Evolutionary conservation across 2,329 filamentous ascomycete species (phyloP), one percentile per base, ranked within the genome.

Genomic region (Arthroderma sp.): DNA sequence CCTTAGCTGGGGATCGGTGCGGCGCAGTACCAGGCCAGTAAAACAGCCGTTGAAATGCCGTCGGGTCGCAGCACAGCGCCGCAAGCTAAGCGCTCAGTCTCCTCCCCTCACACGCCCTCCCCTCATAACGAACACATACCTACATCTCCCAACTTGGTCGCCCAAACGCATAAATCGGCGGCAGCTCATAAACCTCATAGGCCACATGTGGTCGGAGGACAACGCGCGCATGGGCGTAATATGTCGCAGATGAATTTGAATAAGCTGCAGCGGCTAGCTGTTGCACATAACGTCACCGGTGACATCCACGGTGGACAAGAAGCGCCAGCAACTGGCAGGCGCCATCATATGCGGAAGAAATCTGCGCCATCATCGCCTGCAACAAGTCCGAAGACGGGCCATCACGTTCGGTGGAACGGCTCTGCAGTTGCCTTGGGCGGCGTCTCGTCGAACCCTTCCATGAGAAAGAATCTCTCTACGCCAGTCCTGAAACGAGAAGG

Each of bases 391-490:
- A 70, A 68, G 37, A 56, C 56, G 38, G 66, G 64, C 21, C 62
- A 66, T 25, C 70, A 71, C 62, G 68, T 75, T 47, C 73, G 69
- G 49, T 74, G 73, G 67, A 74, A 75, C 62, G 70, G 67, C 57
- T 70, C 64, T n/a, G 65, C 70, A 55, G 68, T 70, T 17, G 60
- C 66, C 37, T 57, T 71, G 17, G 66, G 67, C 52, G 65, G 64
- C 55, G 67, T 70, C 31, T 66, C 66, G 15, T 66, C 67, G 17
- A 64, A 66, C 35, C 64, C 64, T 31, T 69, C 73, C 39, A 73
- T 76, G 64, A 74, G 73, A 61, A 74, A 74, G 63, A 77, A 76
- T 56, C 67, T 73, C 58, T 76, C 74, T 2, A 74, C 71, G 19
- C 73, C 72, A 25, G 67, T 70, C 3, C 64, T 76, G 17, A 68